Conservation (phyloP, 345 rosid genomes). For the Conringia planisiliqua region DNA sequence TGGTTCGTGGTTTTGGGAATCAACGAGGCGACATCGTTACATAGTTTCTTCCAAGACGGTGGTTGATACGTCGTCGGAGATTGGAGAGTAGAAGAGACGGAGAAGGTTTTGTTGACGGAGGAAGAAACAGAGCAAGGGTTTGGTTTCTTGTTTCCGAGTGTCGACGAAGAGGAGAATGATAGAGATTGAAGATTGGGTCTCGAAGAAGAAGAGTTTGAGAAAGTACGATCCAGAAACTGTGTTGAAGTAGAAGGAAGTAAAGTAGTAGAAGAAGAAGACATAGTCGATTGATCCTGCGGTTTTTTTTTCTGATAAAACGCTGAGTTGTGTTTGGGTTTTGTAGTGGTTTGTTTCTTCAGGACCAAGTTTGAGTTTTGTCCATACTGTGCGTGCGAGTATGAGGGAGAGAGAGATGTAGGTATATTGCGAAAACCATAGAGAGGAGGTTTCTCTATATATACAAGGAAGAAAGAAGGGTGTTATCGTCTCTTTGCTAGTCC, state of each 20-base stretch:
- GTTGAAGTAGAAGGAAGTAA: constrained; percentile 12
- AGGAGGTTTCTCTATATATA: neutral
- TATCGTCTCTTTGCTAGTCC: neutral
- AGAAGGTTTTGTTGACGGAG: neutral
- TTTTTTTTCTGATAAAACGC: neutral
- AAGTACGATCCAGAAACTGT: constrained; percentile 4
- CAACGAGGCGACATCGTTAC: neutral
- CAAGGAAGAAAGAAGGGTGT: constrained; percentile 2
- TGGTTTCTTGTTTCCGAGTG: constrained; percentile 11
- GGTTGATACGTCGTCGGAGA: constrained; percentile 19
- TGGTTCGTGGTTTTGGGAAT: constrained; percentile 20
- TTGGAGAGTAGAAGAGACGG: constrained; percentile 40
- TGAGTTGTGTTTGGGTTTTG: neutral
- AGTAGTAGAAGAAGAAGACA: constrained; percentile 23
- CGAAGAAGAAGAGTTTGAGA: constrained; percentile 11
- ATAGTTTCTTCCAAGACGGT: constrained; percentile 30
- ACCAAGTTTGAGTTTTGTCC: constrained; percentile 31
- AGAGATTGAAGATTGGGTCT: constrained; percentile 8
- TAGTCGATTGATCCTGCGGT: neutral
- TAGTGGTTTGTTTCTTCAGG: constrained; percentile 24
- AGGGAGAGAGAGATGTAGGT: neutral
- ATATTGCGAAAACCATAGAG: neutral
- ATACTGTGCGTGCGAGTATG: neutral
- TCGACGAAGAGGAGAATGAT: constrained; percentile 14
- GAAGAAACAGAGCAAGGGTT: constrained; percentile 22